Percentiles rank a stretch among this genome's conserved stretches.
Evolutionary conservation across 805 yeast species (phyloP).

Genomic region (Kodamaea nitidulidarum): DNA sequence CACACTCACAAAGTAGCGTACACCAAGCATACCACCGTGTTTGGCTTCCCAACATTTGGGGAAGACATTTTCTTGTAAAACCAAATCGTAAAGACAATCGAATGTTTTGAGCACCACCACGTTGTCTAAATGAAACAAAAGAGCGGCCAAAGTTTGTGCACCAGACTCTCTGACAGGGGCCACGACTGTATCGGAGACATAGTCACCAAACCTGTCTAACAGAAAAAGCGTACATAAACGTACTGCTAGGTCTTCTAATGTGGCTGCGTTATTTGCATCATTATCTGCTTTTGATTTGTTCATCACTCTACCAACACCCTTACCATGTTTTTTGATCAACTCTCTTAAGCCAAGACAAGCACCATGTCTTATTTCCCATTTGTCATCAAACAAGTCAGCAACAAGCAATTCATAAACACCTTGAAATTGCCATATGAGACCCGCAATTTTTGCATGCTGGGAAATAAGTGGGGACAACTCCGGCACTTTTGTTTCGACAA

Average conservation of each 20-base stretch:
- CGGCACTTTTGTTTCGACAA: slow-evolving; percentile 71
- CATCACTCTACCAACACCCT: slow-evolving; percentile 76
- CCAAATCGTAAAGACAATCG: slow-evolving; percentile 59
- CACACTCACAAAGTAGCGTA: slow-evolving; percentile 87
- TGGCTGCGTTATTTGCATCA: slow-evolving; percentile 55
- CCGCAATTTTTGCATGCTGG: slow-evolving; percentile 66
- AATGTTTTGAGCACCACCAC: slow-evolving; percentile 60
- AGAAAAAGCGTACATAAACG: slow-evolving; percentile 83
- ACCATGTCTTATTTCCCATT: slow-evolving; percentile 96
- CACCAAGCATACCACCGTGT: slow-evolving; percentile 95
- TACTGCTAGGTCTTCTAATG: slow-evolving; percentile 84
- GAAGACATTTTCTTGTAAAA: slow-evolving; percentile 55
- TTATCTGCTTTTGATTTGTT: slow-evolving; percentile 63
- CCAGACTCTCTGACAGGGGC: slow-evolving; percentile 98
- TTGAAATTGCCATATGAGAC: slow-evolving; percentile 89
- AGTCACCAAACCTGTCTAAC: slow-evolving; percentile 93
- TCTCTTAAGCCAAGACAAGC: slow-evolving; percentile 91
- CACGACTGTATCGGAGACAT: slow-evolving; percentile 93
- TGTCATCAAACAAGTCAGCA: slow-evolving; percentile 74
- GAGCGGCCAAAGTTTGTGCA: slow-evolving; percentile 90
- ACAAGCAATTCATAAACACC: slow-evolving; percentile 82
- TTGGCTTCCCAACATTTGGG: slow-evolving; percentile 90
- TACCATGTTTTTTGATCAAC: slow-evolving; percentile 74
- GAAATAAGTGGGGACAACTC: slow-evolving; percentile 65
- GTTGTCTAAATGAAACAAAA: slow-evolving; percentile 68